These are phyloP conservation scores for Fusarium dimerum DNA, from an alignment of 2,329 filamentous ascomycete genomes.

Conservation along the genomic window DNA sequence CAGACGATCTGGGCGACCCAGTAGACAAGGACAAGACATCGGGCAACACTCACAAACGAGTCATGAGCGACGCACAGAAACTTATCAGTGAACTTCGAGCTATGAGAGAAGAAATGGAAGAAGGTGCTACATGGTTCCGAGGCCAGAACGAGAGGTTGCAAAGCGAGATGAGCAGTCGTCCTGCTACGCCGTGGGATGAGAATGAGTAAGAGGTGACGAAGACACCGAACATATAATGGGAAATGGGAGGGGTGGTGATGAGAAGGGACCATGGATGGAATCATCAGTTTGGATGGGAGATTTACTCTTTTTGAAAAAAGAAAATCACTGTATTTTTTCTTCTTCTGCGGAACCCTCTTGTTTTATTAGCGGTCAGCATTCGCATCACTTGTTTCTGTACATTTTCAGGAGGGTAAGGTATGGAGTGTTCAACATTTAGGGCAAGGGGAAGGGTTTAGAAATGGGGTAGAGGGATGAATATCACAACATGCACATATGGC, in stretches of 20 bases:
- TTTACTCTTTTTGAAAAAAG: not conserved
- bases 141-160: conserved; percentile 46
- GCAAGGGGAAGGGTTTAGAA: conserved; percentile 1
- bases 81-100: conserved; percentile 43
- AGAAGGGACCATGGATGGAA: not conserved
- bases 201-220: conserved; percentile 21
- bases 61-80: conserved; percentile 45
- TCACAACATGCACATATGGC: conserved; percentile 5
- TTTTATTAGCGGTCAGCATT: too few species aligned
- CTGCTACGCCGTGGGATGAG: conserved; percentile 38
- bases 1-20: conserved; percentile 27
- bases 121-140: conserved; percentile 48
- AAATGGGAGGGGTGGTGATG: too few species aligned
- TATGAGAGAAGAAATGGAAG: conserved; percentile 47
- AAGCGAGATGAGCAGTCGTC: conserved; percentile 37
- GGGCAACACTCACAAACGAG: conserved; percentile 38
- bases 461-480: too few species aligned
- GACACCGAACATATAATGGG: not conserved
- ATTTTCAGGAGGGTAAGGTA: too few species aligned
- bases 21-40: conserved; percentile 13
- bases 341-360: too few species aligned
- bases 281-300: not conserved
- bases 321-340: too few species aligned
- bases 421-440: conserved; percentile 7
- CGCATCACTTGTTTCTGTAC: conserved; percentile 8